phyloP scores from a whole-genome alignment of 257 asterid genomes.

The Voacanga thouarsii region DNA sequence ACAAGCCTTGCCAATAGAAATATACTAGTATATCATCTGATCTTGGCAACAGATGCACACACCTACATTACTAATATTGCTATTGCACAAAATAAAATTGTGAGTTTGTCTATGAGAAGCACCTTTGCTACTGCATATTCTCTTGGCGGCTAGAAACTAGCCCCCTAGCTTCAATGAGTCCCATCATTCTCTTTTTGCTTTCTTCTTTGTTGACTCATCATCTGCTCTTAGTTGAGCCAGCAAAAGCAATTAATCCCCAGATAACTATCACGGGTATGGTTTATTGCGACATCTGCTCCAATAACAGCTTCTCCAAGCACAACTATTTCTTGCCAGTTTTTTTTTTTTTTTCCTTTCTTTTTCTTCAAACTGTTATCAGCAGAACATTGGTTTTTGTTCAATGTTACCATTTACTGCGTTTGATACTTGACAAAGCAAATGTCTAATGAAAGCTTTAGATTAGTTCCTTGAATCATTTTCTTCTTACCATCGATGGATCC shows the following conservation, averaged over 20 bases:
- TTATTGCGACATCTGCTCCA: constrained; percentile 89
- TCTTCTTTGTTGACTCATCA: constrained; percentile 25
- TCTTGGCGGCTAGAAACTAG: constrained; percentile 9
- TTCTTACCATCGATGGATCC: background rate
- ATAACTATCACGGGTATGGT: constrained; percentile 97
- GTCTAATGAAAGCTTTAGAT: too few relatives aligned
- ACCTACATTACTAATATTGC: background rate
- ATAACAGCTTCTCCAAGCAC: constrained; percentile 81
- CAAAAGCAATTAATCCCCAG: constrained; percentile 42
- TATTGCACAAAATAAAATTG: background rate
- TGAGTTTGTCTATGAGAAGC: background rate
- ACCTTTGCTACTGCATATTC: background rate
- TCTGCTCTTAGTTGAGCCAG: constrained; percentile 35
- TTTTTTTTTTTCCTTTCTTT: too few relatives aligned
- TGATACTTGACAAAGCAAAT: too few relatives aligned
- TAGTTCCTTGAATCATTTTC: background rate
- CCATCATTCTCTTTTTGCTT: constrained; percentile 23
- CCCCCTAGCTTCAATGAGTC: constrained; percentile 26
- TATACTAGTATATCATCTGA: background rate
- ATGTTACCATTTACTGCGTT: too few relatives aligned
- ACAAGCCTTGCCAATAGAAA: background rate
- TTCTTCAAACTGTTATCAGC: too few relatives aligned
- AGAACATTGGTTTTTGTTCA: too few relatives aligned
- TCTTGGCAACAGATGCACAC: background rate
- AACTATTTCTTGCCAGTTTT: constrained; percentile 93